These are phyloP conservation scores for Luffa acutangula DNA, from an alignment of 306 rosid species.

Conservation along the genomic window DNA sequence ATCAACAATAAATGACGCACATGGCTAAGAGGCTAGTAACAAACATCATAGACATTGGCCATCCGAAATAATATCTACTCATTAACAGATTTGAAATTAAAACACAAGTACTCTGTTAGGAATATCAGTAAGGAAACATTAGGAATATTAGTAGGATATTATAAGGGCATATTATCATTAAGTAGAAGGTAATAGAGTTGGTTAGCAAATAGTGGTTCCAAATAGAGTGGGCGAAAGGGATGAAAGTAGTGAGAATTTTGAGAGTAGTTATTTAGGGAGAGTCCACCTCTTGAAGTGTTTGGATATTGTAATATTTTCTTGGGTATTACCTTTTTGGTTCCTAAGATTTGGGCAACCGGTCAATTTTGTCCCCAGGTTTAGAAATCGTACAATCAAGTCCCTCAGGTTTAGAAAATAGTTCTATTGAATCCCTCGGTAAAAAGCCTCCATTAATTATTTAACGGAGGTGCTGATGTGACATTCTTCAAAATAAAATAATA, in stretches of 20 bases:
- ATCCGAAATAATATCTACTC: neutral
- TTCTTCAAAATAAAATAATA: no score
- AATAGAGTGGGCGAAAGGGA: neutral
- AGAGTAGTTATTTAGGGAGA: neutral
- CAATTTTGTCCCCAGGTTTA: no score
- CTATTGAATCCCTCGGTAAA: no score
- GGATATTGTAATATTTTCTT: neutral
- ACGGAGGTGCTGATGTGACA: no score
- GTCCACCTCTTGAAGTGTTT: neutral
- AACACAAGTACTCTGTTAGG: neutral
- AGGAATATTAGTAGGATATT: neutral
- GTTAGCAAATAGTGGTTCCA: neutral
- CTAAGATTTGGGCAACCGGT: no score
- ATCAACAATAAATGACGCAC: neutral
- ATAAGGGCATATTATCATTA: neutral
- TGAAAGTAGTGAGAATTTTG: neutral
- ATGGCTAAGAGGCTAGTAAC: neutral
- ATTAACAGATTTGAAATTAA: neutral
- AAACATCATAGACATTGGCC: neutral
- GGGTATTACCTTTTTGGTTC: no score
- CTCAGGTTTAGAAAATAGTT: no score
- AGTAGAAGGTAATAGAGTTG: neutral
- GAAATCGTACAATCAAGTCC: no score
- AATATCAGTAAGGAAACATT: no score
- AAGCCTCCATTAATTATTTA: no score